Conservation (phyloP, 2,329 filamentous ascomycete genomes). For the Penicillium sp. region DNA sequence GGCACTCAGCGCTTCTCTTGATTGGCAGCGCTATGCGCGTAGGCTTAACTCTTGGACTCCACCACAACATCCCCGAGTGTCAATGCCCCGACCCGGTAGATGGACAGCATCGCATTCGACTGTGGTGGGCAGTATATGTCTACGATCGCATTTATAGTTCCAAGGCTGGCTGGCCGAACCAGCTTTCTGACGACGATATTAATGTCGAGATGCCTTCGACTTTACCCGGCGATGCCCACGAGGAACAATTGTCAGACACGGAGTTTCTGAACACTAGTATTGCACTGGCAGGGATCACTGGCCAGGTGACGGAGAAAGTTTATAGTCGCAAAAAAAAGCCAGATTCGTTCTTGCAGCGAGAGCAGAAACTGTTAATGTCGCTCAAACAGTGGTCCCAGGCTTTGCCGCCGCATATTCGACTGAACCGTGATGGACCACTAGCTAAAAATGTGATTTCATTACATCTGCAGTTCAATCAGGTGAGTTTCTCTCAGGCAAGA, state of each 20-base stretch:
- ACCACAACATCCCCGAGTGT: conserved; percentile 34
- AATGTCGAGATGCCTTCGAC: conserved; percentile 33
- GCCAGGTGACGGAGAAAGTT: conserved; percentile 25
- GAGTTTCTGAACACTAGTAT: conserved; percentile 30
- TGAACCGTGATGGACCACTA: conserved; percentile 16
- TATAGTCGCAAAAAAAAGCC: conserved; percentile 27
- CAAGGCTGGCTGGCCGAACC: conserved; percentile 47
- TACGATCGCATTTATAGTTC: conserved; percentile 46
- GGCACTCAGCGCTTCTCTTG: conserved; percentile 29
- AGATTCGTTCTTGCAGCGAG: conserved; percentile 34
- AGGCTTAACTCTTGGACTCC: conserved; percentile 42
- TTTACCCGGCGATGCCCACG: conserved; percentile 16
- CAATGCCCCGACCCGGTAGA: conserved; percentile 34
- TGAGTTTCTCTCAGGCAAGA: neutral
- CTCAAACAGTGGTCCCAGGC: conserved; percentile 33
- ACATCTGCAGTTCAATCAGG: conserved; percentile 37
- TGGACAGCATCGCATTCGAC: conserved; percentile 28
- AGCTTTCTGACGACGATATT: conserved; percentile 49
- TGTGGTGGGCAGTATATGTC: conserved; percentile 36
- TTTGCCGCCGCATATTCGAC: conserved; percentile 29
- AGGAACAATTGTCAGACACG: conserved; percentile 33
- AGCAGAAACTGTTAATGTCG: conserved; percentile 33
- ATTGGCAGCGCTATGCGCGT: conserved; percentile 40
- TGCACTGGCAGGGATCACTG: conserved; percentile 30
- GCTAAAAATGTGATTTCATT: conserved; percentile 28